These are phyloP conservation scores for Pleoardoris graminearum DNA, from an alignment of 2,329 filamentous ascomycete genomes.

Conservation along the genomic window DNA sequence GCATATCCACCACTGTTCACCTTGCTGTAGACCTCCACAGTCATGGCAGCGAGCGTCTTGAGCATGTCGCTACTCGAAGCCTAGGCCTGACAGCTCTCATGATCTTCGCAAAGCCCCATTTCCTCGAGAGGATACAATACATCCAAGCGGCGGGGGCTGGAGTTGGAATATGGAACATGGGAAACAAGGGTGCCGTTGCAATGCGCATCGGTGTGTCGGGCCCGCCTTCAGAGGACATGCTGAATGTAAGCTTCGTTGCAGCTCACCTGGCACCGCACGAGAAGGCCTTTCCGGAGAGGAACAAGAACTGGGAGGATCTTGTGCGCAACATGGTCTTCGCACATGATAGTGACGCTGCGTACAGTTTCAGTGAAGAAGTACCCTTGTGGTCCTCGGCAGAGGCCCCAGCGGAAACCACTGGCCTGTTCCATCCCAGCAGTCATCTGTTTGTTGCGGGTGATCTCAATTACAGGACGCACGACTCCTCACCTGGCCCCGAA, in stretches of 20 bases:
- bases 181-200: constrained; percentile 92
- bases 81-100: constrained; percentile 89
- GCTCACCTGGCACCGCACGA: constrained; percentile 92
- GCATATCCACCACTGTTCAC: constrained; percentile 72
- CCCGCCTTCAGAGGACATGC: constrained; percentile 46
- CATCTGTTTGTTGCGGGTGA: constrained; percentile 89
- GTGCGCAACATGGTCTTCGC: constrained; percentile 79
- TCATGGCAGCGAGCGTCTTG: constrained; percentile 59
- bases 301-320: constrained; percentile 86
- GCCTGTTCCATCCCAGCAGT: constrained; percentile 73
- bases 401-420: constrained; percentile 52
- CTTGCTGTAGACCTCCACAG: constrained; percentile 61
- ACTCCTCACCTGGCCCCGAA: constrained; percentile 62
- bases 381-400: constrained; percentile 33
- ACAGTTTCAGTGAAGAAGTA: constrained; percentile 37
- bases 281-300: constrained; percentile 71
- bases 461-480: constrained; percentile 88
- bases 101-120: constrained; percentile 72
- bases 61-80: constrained; percentile 71
- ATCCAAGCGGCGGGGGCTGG: constrained; percentile 82
- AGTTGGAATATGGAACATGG: constrained; percentile 84
- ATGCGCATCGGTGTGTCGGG: constrained; percentile 66
- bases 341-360: constrained; percentile 33
- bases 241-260: constrained; percentile 81
- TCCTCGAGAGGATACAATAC: constrained; percentile 61